Evolutionary conservation across 805 yeast species (phyloP).

Genomic region (Metschnikowia kunwiensis): DNA sequence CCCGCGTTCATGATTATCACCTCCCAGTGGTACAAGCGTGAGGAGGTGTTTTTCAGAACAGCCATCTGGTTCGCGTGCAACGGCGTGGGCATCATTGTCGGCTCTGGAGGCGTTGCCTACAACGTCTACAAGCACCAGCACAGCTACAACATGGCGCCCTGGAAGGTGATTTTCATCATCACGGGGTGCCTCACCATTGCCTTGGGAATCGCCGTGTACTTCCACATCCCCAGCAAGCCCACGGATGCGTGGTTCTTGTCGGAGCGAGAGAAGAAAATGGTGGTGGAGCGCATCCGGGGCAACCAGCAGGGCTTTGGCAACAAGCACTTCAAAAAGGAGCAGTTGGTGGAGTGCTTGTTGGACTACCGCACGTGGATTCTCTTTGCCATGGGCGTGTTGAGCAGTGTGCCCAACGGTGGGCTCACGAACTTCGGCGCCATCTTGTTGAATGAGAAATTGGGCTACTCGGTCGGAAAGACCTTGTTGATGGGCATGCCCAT

Average conservation of each 20-base stretch:
- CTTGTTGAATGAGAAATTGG: slow-evolving; percentile 40
- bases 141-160: slow-evolving; percentile 41
- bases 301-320: slow-evolving; percentile 44
- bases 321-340: slow-evolving; percentile 33
- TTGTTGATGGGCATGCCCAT: slow-evolving; percentile 42
- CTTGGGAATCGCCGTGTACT: slow-evolving; percentile 17
- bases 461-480: slow-evolving; percentile 32
- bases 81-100: slow-evolving; percentile 26
- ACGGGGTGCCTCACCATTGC: slow-evolving; percentile 28
- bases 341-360: slow-evolving; percentile 33
- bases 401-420: slow-evolving; percentile 51
- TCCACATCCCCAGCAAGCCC: slow-evolving; percentile 33
- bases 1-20: slow-evolving; percentile 36
- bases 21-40: slow-evolving; percentile 51
- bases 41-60: slow-evolving; percentile 30
- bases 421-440: slow-evolving; percentile 46
- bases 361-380: slow-evolving; percentile 35
- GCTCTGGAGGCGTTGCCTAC: slow-evolving; percentile 47
- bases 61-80: slow-evolving; percentile 31
- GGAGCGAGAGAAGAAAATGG: slow-evolving; percentile 25
- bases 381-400: background rate
- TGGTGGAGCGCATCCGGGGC: slow-evolving; percentile 16
- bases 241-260: slow-evolving; percentile 30
- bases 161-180: slow-evolving; percentile 31
- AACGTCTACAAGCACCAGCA: slow-evolving; percentile 42